Evolutionary conservation across 129 eudicot genomes (phyloP).

Genomic region (Sambucus nigra): DNA sequence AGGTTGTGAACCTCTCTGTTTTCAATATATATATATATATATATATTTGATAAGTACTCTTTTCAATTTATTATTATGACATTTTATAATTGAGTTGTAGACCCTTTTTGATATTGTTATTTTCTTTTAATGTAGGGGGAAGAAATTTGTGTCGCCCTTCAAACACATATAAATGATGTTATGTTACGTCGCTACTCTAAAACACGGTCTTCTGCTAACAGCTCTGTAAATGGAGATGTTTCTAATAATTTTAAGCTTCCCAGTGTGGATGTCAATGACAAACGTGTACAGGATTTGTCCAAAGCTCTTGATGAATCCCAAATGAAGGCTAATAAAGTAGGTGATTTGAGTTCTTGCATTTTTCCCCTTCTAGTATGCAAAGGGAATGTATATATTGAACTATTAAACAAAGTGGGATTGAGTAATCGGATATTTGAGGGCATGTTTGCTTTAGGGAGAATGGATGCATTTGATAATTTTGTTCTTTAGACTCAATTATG

Average conservation of each 20-base stretch:
- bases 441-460: too few relatives aligned
- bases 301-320: constrained; percentile 89
- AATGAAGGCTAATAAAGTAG: constrained; percentile 51
- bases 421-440: too few relatives aligned
- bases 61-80: too few relatives aligned
- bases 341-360: constrained; percentile 11
- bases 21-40: too few relatives aligned
- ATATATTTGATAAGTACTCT: neutral
- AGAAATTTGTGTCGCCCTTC: constrained; percentile 99
- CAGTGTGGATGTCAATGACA: constrained; percentile 53
- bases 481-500: too few relatives aligned
- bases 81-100: too few relatives aligned
- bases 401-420: too few relatives aligned
- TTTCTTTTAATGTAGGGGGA: constrained; percentile 57
- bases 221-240: constrained; percentile 44
- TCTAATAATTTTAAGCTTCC: constrained; percentile 40
- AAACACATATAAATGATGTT: constrained; percentile 96
- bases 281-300: constrained; percentile 64
- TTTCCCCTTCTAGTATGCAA: too few relatives aligned
- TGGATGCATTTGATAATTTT: too few relatives aligned
- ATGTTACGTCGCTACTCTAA: constrained; percentile 97
- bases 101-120: neutral
- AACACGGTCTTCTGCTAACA: constrained; percentile 57
- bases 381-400: too few relatives aligned
- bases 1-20: constrained; percentile 36